Evolutionary conservation across 257 asterid genomes (phyloP), one percentile per base, ranked within the genome.

Genomic region (Verbena officinalis): DNA sequence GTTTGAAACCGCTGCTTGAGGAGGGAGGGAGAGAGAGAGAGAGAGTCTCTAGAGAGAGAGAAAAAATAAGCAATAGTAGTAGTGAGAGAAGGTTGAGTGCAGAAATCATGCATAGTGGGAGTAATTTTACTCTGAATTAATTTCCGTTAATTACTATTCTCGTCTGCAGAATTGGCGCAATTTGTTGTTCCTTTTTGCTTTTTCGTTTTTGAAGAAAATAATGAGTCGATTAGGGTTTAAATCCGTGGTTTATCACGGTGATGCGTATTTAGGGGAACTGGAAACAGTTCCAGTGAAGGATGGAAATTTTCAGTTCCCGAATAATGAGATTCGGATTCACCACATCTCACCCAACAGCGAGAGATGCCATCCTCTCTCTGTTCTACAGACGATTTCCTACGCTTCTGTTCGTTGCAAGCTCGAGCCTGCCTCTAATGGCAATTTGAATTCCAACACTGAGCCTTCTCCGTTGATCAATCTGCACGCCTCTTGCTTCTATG

Each of bases 201-300:
- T 5, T 20, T 4, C 14, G 3, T 51, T 49, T 34, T 9, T 23
- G 9, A 46, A 65, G 60, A 13, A 46, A 69, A 64, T 40, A 14
- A 92, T 92, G 97, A 84, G 91, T 71, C 82, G 84, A 76, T 84
- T 94, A 94, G 99, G 97, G 95, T 83, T 88, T 74, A 90, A 79
- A 80, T 78, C 87, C 50, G 80, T 74, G 74, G 95, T 94, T 72
- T 86, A 75, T 75, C 85, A 83, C 22, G 95, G 96, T 1, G 96
- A 90, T 46, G 71, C 45, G 52, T 71, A 78, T 77, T 69, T 94
- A 69, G 97, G 99, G 75, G 99, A 86, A 22, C 62, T 94, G 74
- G 93, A 90, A 15, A 64, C 77, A 60, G 73, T 94, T 54, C 82
- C 86, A 21, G 75, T 81, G 66, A 82, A 77, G 80, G 96, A 75